Percentiles rank a stretch among this genome's conserved stretches.
These are phyloP conservation scores for Aspergillus asperescens DNA, from an alignment of 495 filamentous ascomycete genomes.

Conservation along the genomic window DNA sequence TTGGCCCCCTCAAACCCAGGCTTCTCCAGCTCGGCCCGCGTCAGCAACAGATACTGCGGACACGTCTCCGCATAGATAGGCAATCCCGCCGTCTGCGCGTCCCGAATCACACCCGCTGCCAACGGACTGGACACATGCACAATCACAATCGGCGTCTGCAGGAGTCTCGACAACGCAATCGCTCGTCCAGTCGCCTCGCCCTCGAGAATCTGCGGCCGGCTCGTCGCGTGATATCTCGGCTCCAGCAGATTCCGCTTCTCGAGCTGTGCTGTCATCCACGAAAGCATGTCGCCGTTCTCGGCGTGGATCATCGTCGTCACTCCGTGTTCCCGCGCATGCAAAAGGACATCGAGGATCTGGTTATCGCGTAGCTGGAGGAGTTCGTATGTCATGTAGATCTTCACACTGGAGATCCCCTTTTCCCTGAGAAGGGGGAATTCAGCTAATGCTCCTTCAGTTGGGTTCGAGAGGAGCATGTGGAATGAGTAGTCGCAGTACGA, in stretches of 20 bases:
- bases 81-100: conserved; percentile 49
- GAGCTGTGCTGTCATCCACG: conserved; percentile 45
- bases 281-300: conserved; percentile 53
- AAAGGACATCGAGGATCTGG: conserved; percentile 52
- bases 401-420: conserved; percentile 49
- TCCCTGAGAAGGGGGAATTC: conserved; percentile 37
- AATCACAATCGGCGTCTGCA: conserved; percentile 48
- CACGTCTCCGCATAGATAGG: conserved; percentile 61
- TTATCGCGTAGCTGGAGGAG: conserved; percentile 49
- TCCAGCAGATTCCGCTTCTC: conserved; percentile 41
- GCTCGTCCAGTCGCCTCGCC: conserved; percentile 54
- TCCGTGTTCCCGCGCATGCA: conserved; percentile 38
- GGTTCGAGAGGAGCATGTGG: conserved; percentile 52
- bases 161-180: conserved; percentile 48
- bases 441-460: conserved; percentile 35
- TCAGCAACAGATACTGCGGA: conserved; percentile 59
- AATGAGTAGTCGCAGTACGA: conserved; percentile 56
- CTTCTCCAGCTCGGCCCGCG: conserved; percentile 43
- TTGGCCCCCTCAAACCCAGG: conserved; percentile 52
- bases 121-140: too few relatives aligned
- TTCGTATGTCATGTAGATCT: conserved; percentile 63
- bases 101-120: conserved; percentile 50
- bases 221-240: conserved; percentile 51
- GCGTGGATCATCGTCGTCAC: conserved; percentile 59
- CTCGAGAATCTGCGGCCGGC: conserved; percentile 52